Base-by-base conservation (phyloP, 139 green algal species). In the Tetraselmis striata region DNA sequence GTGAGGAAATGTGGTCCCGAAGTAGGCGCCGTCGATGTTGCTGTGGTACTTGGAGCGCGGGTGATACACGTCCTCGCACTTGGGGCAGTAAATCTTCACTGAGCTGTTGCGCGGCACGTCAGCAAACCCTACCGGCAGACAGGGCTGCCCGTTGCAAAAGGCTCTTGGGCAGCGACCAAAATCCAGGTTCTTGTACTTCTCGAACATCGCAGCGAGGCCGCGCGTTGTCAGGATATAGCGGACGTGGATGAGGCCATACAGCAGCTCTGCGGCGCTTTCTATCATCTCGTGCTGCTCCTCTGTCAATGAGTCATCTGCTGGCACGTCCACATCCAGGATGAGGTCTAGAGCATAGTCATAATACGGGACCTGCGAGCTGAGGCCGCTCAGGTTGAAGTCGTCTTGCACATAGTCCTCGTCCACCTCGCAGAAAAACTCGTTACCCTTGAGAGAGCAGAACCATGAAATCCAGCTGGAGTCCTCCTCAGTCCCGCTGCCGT, bases 341-440 rank as follows among this genome's bases (percentile, higher is more conserved):
- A 98, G 88, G 84, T 99, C 95, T 26, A 99, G 87, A 0, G 96
- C 96, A 79, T 98, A 98, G 81, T 99, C 96, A 80, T 99, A 99
- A 85, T 99, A 99, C 18, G 95, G 96, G 59, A 99, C 96, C 84
- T 96, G 92, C 1, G 85, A 92, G 83, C 88, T 94, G 11, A 99
- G 93, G 0, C 96, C 96, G 75, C 86, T 93, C 2, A 99, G 88
- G 84, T 99, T 99, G 90, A 99, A 99, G 85, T 98, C 96, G 86
- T 99, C 96, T 85, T 98, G 94, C 76, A 99, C 98, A 89, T 97
- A 99, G 29, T 98, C 94, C 77, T 98, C 94, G n/a, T 96, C 92
- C n/a, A 97, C 92, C 83, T 92, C 85, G 81, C 83, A 92, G 81
- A 91, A 90, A 77, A 92, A 89, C 31, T 88, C 85, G 77, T 92